These are phyloP conservation scores for Stylonectria norvegica DNA, from an alignment of 2,329 filamentous ascomycete species.

Conservation along the genomic window DNA sequence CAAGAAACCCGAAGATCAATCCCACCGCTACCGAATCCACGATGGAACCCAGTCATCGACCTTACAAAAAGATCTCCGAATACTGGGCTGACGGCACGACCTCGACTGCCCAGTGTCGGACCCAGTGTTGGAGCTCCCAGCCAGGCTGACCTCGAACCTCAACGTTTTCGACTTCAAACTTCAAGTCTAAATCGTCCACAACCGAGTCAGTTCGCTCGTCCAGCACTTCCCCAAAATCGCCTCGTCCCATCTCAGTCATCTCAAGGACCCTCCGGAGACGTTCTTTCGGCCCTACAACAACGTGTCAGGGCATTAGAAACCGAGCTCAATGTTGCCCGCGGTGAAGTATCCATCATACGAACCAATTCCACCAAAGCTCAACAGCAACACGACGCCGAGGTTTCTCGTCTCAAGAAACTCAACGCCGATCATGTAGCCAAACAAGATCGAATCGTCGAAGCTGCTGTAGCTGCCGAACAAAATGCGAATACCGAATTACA, in stretches of 20 bases:
- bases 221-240: constrained; percentile 28
- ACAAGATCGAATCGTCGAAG: constrained; percentile 62
- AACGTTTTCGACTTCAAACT: constrained; percentile 30
- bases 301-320: constrained; percentile 51
- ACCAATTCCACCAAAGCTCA: constrained; percentile 61
- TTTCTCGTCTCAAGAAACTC: constrained; percentile 59
- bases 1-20: constrained; percentile 25
- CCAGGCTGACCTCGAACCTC: constrained; percentile 27
- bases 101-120: constrained; percentile 14
- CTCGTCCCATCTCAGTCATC: constrained; percentile 22
- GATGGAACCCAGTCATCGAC: constrained; percentile 37
- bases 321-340: constrained; percentile 60
- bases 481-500: constrained; percentile 65
- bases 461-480: constrained; percentile 61
- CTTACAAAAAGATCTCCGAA: constrained; percentile 18
- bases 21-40: constrained; percentile 34
- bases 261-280: constrained; percentile 29
- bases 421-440: constrained; percentile 62
- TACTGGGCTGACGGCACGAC: constrained; percentile 13
- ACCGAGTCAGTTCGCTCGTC: constrained; percentile 42
- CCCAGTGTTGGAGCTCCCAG: constrained; percentile 14
- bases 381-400: constrained; percentile 60
- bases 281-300: constrained; percentile 48
- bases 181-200: constrained; percentile 30
- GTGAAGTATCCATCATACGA: constrained; percentile 73